These are phyloP conservation scores for Apiospora phragmitis DNA, from an alignment of 2,329 filamentous ascomycete genomes.

Conservation along the genomic window DNA sequence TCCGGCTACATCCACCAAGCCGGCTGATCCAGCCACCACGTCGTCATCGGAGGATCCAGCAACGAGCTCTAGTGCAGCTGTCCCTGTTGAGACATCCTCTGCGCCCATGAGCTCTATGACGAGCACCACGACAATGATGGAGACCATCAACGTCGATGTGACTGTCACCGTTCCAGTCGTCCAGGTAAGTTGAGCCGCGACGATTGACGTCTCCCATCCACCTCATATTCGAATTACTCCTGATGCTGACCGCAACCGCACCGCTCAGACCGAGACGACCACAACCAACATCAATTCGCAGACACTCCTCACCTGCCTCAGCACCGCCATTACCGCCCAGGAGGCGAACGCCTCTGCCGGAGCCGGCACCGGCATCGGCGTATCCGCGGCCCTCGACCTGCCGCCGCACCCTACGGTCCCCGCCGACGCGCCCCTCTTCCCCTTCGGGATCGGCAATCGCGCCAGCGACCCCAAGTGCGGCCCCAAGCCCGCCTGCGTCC, in stretches of 20 bases:
- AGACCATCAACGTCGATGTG: neutral
- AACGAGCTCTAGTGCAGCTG: neutral
- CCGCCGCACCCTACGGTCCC: slow-evolving; percentile 6
- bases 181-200: neutral
- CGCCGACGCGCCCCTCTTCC: neutral
- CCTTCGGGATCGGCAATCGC: slow-evolving; percentile 7
- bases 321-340: slow-evolving; percentile 7
- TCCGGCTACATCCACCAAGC: neutral
- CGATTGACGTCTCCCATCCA: neutral
- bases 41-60: neutral
- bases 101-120: neutral
- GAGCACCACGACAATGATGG: neutral
- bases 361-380: slow-evolving; percentile 13
- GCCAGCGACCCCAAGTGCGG: neutral
- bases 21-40: neutral
- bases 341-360: slow-evolving; percentile 9
- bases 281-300: slow-evolving; percentile 3
- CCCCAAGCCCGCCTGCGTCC: slow-evolving; percentile 16
- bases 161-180: slow-evolving; percentile 12
- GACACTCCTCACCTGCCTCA: neutral
- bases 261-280: neutral
- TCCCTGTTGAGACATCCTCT: neutral
- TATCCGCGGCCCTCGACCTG: slow-evolving; percentile 12
- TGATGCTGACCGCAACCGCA: neutral
- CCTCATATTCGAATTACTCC: neutral